These are phyloP conservation scores for Paulinella micropora DNA, from an alignment of 78 protist genomes.

Conservation along the genomic window DNA sequence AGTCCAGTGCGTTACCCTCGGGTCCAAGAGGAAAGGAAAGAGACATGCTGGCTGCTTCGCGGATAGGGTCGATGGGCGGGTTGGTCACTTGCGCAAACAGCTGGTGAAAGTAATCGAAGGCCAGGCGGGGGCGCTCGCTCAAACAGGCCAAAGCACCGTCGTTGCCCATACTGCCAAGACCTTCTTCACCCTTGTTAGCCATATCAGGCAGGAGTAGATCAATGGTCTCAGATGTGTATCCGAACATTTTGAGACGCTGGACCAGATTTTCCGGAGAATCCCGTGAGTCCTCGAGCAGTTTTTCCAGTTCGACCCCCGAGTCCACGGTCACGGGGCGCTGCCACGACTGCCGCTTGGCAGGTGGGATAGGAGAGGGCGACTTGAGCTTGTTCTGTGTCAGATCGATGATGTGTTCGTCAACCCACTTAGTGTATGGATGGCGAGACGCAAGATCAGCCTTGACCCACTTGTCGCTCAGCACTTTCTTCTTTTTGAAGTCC, in stretches of 20 bases:
- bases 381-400: no score
- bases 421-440: constrained; percentile 40
- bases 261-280: background rate
- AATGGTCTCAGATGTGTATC: constrained; percentile 56
- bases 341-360: no score
- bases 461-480: constrained; percentile 15
- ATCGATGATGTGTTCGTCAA: constrained; percentile 7
- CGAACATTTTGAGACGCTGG: constrained; percentile 31
- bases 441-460: constrained; percentile 25
- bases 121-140: constrained; percentile 39
- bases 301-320: no score
- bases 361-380: no score
- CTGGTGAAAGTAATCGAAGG: constrained; percentile 72
- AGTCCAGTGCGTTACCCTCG: constrained; percentile 38
- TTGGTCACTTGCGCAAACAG: constrained; percentile 67
- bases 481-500: constrained; percentile 32
- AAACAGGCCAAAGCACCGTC: constrained; percentile 63
- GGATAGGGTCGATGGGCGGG: constrained; percentile 78
- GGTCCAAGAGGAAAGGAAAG: constrained; percentile 43
- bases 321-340: no score
- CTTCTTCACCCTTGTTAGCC: constrained; percentile 17
- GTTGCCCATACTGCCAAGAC: constrained; percentile 64
- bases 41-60: constrained; percentile 61
- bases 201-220: constrained; percentile 36
- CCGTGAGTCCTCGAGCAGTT: background rate